These are phyloP conservation scores for Podospora conica DNA, from an alignment of 495 filamentous ascomycete species.

Conservation along the genomic window DNA sequence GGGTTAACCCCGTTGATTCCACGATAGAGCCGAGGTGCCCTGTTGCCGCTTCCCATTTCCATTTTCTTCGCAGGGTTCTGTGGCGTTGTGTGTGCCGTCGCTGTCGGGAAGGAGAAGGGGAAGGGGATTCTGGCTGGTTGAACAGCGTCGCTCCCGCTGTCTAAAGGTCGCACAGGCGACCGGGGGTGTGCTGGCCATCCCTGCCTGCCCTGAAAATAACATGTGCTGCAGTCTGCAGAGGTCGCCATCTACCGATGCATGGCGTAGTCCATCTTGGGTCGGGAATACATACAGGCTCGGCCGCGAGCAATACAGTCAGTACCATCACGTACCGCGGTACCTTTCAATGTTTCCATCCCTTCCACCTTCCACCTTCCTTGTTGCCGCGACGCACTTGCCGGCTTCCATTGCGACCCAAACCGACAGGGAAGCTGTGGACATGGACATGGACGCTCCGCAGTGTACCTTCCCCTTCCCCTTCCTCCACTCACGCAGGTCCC, in stretches of 20 bases:
- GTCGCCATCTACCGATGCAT: not conserved
- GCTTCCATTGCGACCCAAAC: not conserved
- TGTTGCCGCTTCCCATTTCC: constrained; percentile 1
- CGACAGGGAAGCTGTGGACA: not conserved
- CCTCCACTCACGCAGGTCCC: not conserved
- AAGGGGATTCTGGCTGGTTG: not conserved
- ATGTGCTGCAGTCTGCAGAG: not conserved
- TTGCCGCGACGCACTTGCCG: not conserved
- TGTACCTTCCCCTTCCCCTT: not conserved
- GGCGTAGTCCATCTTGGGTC: too few relatives aligned
- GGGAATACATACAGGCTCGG: too few relatives aligned
- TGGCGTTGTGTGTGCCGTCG: constrained; percentile 12
- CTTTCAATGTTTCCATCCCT: not conserved
- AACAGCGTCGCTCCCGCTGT: not conserved
- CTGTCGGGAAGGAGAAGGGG: constrained; percentile 1
- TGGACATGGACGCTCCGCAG: not conserved
- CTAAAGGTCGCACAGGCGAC: not conserved
- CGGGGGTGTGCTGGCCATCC: not conserved
- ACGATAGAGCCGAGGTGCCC: constrained; percentile 3
- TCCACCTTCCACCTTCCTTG: too few relatives aligned
- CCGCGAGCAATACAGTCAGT: not conserved
- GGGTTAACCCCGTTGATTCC: constrained; percentile 18
- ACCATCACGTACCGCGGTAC: not conserved
- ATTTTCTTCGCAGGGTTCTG: not conserved
- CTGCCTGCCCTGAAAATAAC: not conserved